phyloP scores from a whole-genome alignment of 192 early-diverging fungal genomes.

The Rhizophagus sp. region DNA sequence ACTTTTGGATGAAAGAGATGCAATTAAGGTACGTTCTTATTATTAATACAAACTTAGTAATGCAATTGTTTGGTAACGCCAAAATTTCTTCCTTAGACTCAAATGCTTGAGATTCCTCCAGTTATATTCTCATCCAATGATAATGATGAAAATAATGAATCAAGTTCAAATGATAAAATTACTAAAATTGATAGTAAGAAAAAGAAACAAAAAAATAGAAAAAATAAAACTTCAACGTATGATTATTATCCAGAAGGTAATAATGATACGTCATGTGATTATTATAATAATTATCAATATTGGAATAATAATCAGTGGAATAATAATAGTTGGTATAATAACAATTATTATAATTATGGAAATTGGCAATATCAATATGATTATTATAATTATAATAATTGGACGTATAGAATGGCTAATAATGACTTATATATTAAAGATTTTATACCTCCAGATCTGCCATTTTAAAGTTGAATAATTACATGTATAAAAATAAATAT shows the following conservation, averaged over 20 bases:
- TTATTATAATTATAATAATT: background rate
- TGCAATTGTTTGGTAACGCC: background rate
- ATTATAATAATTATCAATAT: background rate
- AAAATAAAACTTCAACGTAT: background rate
- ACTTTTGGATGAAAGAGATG: constrained; percentile 16
- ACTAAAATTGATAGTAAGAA: background rate
- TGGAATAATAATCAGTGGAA: too few relatives aligned
- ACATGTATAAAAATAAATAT: too few relatives aligned
- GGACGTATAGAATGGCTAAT: too few relatives aligned
- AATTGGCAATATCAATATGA: background rate
- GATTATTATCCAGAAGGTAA: background rate
- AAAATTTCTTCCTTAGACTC: background rate
- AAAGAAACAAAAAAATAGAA: background rate
- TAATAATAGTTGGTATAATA: background rate
- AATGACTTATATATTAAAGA: too few relatives aligned
- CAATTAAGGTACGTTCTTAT: constrained; percentile 3
- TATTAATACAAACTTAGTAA: background rate
- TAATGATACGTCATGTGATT: background rate
- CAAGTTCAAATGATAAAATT: background rate
- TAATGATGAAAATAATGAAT: background rate
- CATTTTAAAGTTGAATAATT: background rate
- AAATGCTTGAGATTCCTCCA: background rate
- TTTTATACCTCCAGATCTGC: constrained; percentile 10
- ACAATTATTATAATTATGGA: constrained; percentile 1
- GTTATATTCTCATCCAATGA: background rate